Conservation (phyloP, 345 rosid genomes). For the Corchorus olitorius region DNA sequence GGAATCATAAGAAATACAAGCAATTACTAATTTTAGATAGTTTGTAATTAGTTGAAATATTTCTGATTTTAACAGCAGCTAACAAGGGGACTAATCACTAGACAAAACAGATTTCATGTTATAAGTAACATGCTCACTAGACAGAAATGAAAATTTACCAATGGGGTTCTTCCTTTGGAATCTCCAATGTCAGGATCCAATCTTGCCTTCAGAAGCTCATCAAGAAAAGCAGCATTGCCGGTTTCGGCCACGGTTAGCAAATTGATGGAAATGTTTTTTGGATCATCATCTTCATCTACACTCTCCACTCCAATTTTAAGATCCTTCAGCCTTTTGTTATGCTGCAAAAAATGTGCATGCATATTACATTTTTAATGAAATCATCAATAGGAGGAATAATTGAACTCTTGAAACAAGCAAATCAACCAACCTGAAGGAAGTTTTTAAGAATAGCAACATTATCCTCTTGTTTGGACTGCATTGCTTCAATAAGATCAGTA, state of each 20-base stretch:
- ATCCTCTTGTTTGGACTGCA: constrained; percentile 69
- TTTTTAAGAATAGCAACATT: constrained; percentile 66
- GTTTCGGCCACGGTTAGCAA: constrained; percentile 55
- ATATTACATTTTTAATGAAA: not conserved
- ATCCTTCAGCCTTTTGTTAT: constrained; percentile 59
- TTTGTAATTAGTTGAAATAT: not conserved
- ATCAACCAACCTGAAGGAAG: constrained; percentile 59
- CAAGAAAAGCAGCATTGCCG: constrained; percentile 83
- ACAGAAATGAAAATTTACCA: constrained; percentile 42
- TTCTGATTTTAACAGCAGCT: not conserved
- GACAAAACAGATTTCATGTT: too few species aligned
- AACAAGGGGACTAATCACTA: too few species aligned
- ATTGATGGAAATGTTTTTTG: constrained; percentile 43
- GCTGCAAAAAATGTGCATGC: constrained; percentile 39
- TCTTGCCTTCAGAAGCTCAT: constrained; percentile 81
- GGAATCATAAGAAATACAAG: constrained; percentile 1
- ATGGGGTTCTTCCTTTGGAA: constrained; percentile 69
- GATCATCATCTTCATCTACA: constrained; percentile 50
- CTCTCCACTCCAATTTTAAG: constrained; percentile 45
- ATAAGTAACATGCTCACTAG: too few species aligned
- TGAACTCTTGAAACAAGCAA: not conserved
- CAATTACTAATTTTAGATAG: not conserved
- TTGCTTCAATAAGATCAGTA: constrained; percentile 58
- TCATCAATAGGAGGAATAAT: not conserved
- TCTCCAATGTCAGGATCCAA: constrained; percentile 72